These are phyloP conservation scores for Geoglossum glabrum DNA, from an alignment of 495 filamentous ascomycete species.

Conservation along the genomic window DNA sequence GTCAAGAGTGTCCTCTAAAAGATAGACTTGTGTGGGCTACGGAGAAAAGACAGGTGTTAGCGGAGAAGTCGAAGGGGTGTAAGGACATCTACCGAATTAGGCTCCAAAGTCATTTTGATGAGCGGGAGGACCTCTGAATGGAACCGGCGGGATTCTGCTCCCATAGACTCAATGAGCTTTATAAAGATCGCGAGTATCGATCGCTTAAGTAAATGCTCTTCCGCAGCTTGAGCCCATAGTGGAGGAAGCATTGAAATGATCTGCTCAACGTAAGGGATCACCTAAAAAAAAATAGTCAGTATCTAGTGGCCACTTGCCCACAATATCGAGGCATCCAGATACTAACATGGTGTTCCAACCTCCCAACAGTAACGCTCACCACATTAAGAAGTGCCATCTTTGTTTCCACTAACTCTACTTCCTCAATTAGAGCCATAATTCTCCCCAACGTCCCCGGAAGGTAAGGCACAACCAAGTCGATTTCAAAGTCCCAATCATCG, in stretches of 20 bases:
- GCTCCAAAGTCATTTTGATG: conserved; percentile 55
- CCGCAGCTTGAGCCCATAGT: conserved; percentile 65
- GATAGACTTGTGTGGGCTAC: conserved; percentile 54
- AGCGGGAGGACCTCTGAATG: conserved; percentile 58
- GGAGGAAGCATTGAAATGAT: conserved; percentile 64
- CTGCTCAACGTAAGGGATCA: conserved; percentile 52
- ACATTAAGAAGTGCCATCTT: conserved; percentile 76
- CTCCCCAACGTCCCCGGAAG: conserved; percentile 44
- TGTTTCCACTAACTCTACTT: conserved; percentile 67
- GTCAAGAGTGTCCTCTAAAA: conserved; percentile 81
- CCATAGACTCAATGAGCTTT: conserved; percentile 60
- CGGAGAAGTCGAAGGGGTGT: neutral
- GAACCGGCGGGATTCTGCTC: conserved; percentile 47
- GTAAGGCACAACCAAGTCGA: conserved; percentile 50
- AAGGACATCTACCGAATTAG: conserved; percentile 36
- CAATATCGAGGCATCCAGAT: neutral
- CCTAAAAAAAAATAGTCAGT: conserved; percentile 17
- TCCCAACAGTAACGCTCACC: conserved; percentile 53
- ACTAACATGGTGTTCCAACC: conserved; percentile 54
- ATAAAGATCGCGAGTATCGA: conserved; percentile 67
- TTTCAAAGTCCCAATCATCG: conserved; percentile 65
- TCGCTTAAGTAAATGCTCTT: conserved; percentile 79
- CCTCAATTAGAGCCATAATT: conserved; percentile 55
- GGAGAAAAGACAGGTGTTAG: neutral
- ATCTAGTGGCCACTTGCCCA: neutral